Evolutionary conservation across 257 asterid species (phyloP), one percentile per base, ranked within the genome.

Genomic region (Paraleonurus japonicus): DNA sequence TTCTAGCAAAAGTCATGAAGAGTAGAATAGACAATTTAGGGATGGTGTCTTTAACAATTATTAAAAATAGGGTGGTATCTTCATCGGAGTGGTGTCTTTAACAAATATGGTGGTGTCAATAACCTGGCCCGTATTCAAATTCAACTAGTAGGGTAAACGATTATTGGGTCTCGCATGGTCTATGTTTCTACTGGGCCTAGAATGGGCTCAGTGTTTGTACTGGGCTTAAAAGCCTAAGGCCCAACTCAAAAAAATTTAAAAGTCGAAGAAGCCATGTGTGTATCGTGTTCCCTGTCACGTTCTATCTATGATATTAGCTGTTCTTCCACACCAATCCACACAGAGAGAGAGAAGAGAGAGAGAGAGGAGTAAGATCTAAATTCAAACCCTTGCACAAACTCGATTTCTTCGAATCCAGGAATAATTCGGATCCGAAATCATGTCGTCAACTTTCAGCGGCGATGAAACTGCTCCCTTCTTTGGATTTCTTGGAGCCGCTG

Each of bases 381-480:
- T 69, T 69, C 76, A 33, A 74, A 66, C 82, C 79, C 82, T 60
- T 64, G 43, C 63, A 4, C 17, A 58, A 74, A 4, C 32, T 62
- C 65, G 41, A 51, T 43, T 72, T 65, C 43, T 15, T 61, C n/a
- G n/a, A n/a, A n/a, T n/a, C 19, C 58, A 17, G 65, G 51, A 68
- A 11, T 45, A 33, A 59, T 51, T 53, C 65, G 17, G 61, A 71
- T 70, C 74, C 26, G 43, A 23, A 75, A 50, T 54, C 11, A 84
- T 85, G 89, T 71, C 87, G 71, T 80, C 92, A 48, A 69, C 80
- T 32, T 86, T 86, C 80, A 77, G 85, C 67, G 92, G 92, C 78
- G 92, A 86, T 84, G 92, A 86, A 70, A 86, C 92, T 65, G 92
- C 92, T 50, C 92, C 92, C 9, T 86, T 86, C 80, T 86, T 86